Base-by-base conservation (phyloP, 108 stramenopile genomes). In the Skeletonema grethae region DNA sequence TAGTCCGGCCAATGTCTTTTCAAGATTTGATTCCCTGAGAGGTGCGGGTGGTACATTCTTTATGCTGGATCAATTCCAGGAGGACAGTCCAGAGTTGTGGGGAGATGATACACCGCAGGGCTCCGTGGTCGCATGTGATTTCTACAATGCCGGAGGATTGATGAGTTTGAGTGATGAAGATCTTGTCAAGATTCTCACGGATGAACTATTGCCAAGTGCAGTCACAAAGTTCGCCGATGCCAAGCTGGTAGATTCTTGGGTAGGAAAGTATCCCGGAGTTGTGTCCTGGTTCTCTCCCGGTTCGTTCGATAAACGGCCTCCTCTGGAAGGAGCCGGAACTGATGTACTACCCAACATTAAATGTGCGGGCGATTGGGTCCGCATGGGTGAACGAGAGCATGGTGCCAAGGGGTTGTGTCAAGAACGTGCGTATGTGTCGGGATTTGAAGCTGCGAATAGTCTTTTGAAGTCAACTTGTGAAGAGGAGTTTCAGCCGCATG, bases 381-480 rank as follows among this genome's bases (percentile, higher is more conserved):
- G 96, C 13, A 94, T 94, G 95, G 96, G 96, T 7, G 91, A 94
- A 7, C 73, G 86, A 7, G 96, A 97, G 64, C 96, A 97, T 82
- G 95, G 95, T 8, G 92, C 95, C 31, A 97, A 97, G 63, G 96
- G 96, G 18, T 78, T 97, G 39, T 96, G 96, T 70, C 96, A 97
- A 80, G 97, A 97, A 63, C 77, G 97, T 9, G 97, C 97, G 9
- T 94, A 82, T 60, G 97, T 97, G 1, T 87, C 89, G 2, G 97
- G 97, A 7, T 79, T 95, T 43, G 86, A 90, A 71, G 97, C 97
- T 7, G 95, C 88, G 7, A 96, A 96, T 65, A 59, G 82, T 10
- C 58, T 95, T 28, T 69, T 94, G 73, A 75, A 25, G 15, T 24
- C 50, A 8, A 57, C 48, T 12, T 62, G 63, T 16, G 67, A 70